Evolutionary conservation across 768 basidiomycete species (phyloP).

Genomic region (Amylocystis lapponica): DNA sequence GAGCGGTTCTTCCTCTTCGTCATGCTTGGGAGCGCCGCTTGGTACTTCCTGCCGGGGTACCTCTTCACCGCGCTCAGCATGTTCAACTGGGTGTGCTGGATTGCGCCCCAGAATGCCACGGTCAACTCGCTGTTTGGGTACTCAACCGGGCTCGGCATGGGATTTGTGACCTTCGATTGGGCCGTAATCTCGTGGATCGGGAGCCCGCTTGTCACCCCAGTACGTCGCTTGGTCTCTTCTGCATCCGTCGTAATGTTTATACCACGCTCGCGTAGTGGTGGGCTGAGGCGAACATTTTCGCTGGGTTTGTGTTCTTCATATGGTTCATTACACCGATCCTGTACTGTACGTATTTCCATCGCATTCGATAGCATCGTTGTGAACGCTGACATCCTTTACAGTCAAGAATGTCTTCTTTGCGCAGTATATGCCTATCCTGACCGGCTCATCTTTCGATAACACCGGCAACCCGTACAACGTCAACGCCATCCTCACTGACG

Average conservation of each 20-base stretch:
- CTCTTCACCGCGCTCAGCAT: conserved; percentile 79
- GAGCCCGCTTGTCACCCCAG: conserved; percentile 77
- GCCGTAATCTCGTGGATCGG: conserved; percentile 69
- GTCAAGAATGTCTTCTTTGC: conserved; percentile 68
- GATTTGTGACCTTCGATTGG: conserved; percentile 84
- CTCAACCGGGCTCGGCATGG: conserved; percentile 73
- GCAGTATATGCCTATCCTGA: conserved; percentile 71
- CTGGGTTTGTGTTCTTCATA: conserved; percentile 59
- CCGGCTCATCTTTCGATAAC: conserved; percentile 63
- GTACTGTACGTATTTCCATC: conserved; percentile 65
- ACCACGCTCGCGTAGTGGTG: too few species aligned
- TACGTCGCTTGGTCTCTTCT: too few species aligned
- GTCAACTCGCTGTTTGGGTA: conserved; percentile 74
- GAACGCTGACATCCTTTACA: conserved; percentile 22
- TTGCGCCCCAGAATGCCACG: conserved; percentile 67
- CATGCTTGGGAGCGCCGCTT: conserved; percentile 52
- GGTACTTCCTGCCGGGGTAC: conserved; percentile 72
- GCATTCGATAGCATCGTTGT: conserved; percentile 1
- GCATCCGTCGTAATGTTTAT: too few species aligned
- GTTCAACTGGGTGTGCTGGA: conserved; percentile 94
- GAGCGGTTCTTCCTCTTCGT: conserved; percentile 73
- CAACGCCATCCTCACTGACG: conserved; percentile 51
- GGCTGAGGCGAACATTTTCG: conserved; percentile 71
- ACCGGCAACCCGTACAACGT: conserved; percentile 65
- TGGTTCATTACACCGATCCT: conserved; percentile 73